Conservation (phyloP, 2,329 filamentous ascomycete genomes). For the Phoma herbarum region DNA sequence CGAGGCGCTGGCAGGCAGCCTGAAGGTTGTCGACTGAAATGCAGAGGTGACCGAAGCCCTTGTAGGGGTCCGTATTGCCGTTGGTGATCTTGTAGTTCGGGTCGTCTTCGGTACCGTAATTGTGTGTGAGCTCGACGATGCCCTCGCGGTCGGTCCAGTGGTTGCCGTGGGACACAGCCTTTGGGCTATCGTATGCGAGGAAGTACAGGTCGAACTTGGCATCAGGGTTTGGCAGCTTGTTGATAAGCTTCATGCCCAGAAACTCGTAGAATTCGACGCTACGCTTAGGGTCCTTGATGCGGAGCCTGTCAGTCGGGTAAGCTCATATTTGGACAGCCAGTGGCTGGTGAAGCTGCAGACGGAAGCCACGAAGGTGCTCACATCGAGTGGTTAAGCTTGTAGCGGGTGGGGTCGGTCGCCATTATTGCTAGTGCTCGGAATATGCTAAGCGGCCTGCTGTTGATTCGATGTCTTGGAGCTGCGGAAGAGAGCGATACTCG, state of each 20-base stretch:
- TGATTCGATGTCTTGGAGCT: conserved; percentile 18
- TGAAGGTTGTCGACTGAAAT: conserved; percentile 76
- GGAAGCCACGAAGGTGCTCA: conserved; percentile 35
- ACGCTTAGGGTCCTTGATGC: conserved; percentile 90
- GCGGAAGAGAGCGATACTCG: conserved; percentile 20
- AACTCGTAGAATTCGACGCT: conserved; percentile 92
- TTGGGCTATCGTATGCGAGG: conserved; percentile 82
- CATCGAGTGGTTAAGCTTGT: conserved; percentile 71
- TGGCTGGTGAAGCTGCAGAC: conserved; percentile 1
- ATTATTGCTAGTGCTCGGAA: conserved; percentile 57
- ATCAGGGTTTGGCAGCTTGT: conserved; percentile 83
- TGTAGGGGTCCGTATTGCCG: conserved; percentile 90
- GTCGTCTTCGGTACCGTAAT: conserved; percentile 90
- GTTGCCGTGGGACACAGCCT: conserved; percentile 76
- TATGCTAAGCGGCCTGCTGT: conserved; percentile 22
- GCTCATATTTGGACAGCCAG: conserved; percentile 11
- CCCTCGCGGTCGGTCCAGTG: conserved; percentile 85
- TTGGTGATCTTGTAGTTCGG: conserved; percentile 81
- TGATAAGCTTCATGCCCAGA: conserved; percentile 84
- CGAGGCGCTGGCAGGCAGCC: conserved; percentile 86
- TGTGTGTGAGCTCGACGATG: conserved; percentile 84
- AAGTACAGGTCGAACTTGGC: conserved; percentile 97
- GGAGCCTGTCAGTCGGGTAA: conserved; percentile 56
- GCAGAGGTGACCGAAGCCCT: conserved; percentile 85
- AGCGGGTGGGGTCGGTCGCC: conserved; percentile 67